phyloP scores from a whole-genome alignment of 805 yeast species.

The Yarrowia hollandica region DNA sequence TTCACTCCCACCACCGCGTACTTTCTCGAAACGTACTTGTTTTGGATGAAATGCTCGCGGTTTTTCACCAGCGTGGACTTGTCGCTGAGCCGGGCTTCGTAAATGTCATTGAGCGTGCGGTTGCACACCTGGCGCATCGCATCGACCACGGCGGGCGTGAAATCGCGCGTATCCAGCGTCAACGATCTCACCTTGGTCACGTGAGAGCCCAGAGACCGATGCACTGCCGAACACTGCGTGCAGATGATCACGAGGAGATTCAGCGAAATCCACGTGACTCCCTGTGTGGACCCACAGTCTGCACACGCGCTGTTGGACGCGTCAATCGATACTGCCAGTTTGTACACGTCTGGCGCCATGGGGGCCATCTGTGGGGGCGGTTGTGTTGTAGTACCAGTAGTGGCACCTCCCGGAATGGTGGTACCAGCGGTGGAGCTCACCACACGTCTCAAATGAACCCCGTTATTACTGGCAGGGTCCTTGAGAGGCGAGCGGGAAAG shows the following conservation, averaged over 20 bases:
- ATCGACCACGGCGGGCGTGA: conserved; percentile 58
- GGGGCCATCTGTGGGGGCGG: background rate
- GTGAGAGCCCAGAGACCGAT: conserved; percentile 80
- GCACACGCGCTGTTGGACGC: conserved; percentile 67
- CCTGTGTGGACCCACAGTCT: conserved; percentile 66
- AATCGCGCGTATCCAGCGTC: conserved; percentile 61
- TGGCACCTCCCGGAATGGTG: background rate
- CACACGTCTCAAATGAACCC: background rate
- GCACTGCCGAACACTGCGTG: conserved; percentile 85
- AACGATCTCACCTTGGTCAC: conserved; percentile 76
- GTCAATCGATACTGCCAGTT: conserved; percentile 36
- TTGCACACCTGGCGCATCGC: conserved; percentile 62
- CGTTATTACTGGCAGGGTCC: no score
- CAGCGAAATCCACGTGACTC: conserved; percentile 84
- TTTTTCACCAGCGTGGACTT: conserved; percentile 45
- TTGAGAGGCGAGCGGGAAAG: conserved; percentile 14
- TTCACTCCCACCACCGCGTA: conserved; percentile 46
- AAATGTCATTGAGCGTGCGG: conserved; percentile 54
- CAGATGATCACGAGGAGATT: conserved; percentile 73
- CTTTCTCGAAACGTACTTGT: conserved; percentile 61
- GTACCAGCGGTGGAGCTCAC: conserved; percentile 3
- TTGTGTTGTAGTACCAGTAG: background rate
- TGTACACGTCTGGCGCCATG: conserved; percentile 29
- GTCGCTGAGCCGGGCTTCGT: conserved; percentile 50
- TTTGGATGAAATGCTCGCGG: conserved; percentile 59